These are phyloP conservation scores for Comarum palustre DNA, from an alignment of 306 rosid genomes.

Conservation along the genomic window DNA sequence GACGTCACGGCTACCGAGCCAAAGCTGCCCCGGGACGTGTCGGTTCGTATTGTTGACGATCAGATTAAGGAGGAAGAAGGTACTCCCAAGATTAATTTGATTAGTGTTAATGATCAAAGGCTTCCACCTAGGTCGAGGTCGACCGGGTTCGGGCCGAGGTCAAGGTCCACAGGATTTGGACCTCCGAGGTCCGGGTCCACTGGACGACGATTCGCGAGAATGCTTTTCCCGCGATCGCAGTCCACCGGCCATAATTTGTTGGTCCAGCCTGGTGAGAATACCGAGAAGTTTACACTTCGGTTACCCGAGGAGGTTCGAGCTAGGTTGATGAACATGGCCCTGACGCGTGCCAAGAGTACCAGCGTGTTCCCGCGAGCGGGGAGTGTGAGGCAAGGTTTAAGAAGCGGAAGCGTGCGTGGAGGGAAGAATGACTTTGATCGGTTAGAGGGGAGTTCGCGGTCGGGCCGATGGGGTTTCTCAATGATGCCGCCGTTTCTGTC, in stretches of 20 bases:
- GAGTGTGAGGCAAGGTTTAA: slow-evolving; percentile 51
- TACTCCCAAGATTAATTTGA: slow-evolving; percentile 20
- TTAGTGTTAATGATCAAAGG: slow-evolving; percentile 20
- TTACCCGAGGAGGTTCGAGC: slow-evolving; percentile 67
- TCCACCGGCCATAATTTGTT: slow-evolving; percentile 41
- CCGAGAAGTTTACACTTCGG: slow-evolving; percentile 64
- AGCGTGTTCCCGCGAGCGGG: slow-evolving; percentile 47
- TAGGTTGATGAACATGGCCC: slow-evolving; percentile 47
- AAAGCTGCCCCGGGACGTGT: slow-evolving; percentile 12
- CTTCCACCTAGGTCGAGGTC: slow-evolving; percentile 39
- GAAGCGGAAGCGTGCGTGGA: slow-evolving; percentile 45
- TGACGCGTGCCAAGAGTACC: slow-evolving; percentile 39
- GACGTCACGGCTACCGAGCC: background rate
- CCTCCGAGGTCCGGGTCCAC: slow-evolving; percentile 11
- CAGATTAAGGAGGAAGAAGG: slow-evolving; percentile 3
- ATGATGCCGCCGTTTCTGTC: slow-evolving; percentile 37
- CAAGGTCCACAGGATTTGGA: slow-evolving; percentile 40
- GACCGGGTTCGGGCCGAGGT: slow-evolving; percentile 37
- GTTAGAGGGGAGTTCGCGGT: slow-evolving; percentile 19
- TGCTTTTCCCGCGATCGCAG: slow-evolving; percentile 17
- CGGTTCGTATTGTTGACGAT: slow-evolving; percentile 14
- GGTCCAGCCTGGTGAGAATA: slow-evolving; percentile 40
- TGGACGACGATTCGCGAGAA: background rate
- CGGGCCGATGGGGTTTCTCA: slow-evolving; percentile 38
- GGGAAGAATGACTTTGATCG: slow-evolving; percentile 17